Conservation (phyloP, 148 eudicot genomes). For the Arctostaphylos glauca region DNA sequence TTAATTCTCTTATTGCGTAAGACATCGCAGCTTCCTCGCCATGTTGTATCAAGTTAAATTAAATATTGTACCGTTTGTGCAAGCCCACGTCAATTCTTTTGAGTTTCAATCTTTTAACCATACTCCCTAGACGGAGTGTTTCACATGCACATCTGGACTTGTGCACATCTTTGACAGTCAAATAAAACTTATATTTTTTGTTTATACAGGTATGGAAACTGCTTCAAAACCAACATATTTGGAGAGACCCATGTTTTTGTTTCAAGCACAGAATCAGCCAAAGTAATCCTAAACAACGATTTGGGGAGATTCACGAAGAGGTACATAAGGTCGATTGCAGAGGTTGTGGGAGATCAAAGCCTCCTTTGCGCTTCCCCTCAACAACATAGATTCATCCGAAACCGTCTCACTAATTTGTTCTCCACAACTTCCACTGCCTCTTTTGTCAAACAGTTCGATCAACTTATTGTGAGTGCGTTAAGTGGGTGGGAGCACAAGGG, state of each 20-base stretch:
- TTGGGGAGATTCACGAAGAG: conserved; percentile 47
- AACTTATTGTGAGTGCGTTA: conserved; percentile 25
- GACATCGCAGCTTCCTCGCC: too few species aligned
- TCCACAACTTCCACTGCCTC: conserved; percentile 21
- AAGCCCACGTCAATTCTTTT: not conserved
- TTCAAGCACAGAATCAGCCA: conserved; percentile 45
- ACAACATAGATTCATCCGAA: conserved; percentile 33
- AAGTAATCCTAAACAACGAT: conserved; percentile 41
- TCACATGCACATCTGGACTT: too few species aligned
- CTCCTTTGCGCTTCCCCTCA: conserved; percentile 42
- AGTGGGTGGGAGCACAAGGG: conserved; percentile 26
- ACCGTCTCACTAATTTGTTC: conserved; percentile 35
- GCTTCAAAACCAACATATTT: conserved; percentile 48
- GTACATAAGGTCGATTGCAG: conserved; percentile 46
- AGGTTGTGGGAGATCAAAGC: conserved; percentile 43
- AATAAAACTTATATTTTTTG: not conserved
- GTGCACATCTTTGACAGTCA: not conserved
- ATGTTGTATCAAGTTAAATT: not conserved
- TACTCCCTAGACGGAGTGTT: not conserved
- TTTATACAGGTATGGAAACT: conserved; percentile 38
- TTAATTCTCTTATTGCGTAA: too few species aligned
- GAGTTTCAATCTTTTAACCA: not conserved
- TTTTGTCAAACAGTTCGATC: conserved; percentile 38
- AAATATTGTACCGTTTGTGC: not conserved
- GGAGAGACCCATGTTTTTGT: conserved; percentile 47